Percentiles rank a stretch among this genome's conserved stretches.
phyloP scores from a whole-genome alignment of 2,329 filamentous ascomycete genomes.

The Apiospora kogelbergensis region DNA sequence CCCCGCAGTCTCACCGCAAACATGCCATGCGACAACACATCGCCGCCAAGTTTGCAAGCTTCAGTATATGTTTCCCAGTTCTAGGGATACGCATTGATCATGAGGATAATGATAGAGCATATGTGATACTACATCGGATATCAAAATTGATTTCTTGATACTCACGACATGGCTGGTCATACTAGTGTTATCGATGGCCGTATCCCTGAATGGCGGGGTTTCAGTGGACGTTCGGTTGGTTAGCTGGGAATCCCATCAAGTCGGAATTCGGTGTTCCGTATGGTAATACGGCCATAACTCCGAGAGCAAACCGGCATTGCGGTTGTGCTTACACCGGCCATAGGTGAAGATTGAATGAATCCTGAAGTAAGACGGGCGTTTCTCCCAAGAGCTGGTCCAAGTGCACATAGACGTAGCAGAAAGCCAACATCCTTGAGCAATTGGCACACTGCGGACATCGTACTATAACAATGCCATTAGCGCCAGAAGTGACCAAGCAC shows the following conservation, averaged over 20 bases:
- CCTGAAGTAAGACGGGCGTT: background rate
- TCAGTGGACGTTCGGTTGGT: background rate
- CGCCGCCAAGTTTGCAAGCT: background rate
- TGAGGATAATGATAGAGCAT: background rate
- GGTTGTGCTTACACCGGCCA: background rate
- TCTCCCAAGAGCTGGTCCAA: no score
- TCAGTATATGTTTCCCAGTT: background rate
- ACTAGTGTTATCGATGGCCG: background rate
- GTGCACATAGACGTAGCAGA: background rate
- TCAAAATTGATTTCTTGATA: no score
- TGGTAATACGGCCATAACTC: background rate
- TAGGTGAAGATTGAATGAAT: background rate
- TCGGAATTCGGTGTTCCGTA: background rate
- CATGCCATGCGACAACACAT: background rate
- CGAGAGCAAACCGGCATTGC: background rate
- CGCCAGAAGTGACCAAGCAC: background rate
- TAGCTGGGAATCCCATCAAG: background rate
- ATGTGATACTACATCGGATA: no score
- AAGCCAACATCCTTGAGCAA: background rate
- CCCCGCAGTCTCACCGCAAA: constrained; percentile 2
- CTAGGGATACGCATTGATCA: no score
- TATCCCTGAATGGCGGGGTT: background rate
- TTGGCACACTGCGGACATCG: background rate
- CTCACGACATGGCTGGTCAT: background rate
- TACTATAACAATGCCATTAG: background rate